These are phyloP conservation scores for Erysimum cheiri DNA, from an alignment of 441 rosid genomes.

Conservation along the genomic window DNA sequence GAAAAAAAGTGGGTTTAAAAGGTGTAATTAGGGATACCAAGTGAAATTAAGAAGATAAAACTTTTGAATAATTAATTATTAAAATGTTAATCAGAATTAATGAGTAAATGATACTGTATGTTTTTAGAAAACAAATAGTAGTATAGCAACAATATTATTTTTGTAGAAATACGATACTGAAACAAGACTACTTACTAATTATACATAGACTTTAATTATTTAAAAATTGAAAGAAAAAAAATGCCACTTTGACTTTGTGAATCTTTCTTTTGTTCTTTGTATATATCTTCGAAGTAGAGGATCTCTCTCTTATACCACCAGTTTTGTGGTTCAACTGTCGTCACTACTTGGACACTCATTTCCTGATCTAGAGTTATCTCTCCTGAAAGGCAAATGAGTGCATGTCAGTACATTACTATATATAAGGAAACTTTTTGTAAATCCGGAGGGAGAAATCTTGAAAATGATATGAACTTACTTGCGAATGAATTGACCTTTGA, in stretches of 20 bases:
- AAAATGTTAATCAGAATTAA: not conserved
- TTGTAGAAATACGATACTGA: not conserved
- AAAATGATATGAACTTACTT: slow-evolving; percentile 25
- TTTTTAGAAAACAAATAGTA: not conserved
- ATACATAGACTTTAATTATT: too few relatives aligned
- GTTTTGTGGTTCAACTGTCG: slow-evolving; percentile 22
- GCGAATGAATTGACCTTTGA: slow-evolving; percentile 58
- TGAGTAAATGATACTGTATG: not conserved
- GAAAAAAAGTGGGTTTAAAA: not conserved
- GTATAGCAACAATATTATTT: not conserved
- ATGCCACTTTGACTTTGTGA: not conserved
- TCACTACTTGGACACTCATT: slow-evolving; percentile 39
- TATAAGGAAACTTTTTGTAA: not conserved
- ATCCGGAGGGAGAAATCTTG: not conserved
- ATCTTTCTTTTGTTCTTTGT: slow-evolving; percentile 7
- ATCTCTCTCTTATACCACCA: slow-evolving; percentile 3
- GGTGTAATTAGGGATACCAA: not conserved
- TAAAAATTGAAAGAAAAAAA: not conserved
- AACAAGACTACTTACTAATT: not conserved
- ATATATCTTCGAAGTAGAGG: slow-evolving; percentile 12
- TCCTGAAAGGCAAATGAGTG: slow-evolving; percentile 5
- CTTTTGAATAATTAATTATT: not conserved
- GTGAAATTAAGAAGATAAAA: not conserved
- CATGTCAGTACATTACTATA: not conserved
- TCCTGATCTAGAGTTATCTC: slow-evolving; percentile 26